Evolutionary conservation across 148 eudicot genomes (phyloP).

Genomic region (Rhododendron ovatum): DNA sequence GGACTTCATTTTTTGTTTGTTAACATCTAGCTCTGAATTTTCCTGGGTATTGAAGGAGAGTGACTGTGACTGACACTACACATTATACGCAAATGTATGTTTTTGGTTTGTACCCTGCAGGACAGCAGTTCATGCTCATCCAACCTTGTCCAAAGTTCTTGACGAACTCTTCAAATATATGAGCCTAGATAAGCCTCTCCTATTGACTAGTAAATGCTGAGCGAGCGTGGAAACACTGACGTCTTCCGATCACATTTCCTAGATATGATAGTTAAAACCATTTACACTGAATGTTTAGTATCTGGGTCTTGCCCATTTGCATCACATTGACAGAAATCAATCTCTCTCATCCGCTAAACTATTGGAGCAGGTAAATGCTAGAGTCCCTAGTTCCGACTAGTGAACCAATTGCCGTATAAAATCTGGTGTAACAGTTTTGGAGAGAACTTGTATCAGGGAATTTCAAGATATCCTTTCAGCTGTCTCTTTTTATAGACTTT

Average conservation of each 20-base stretch:
- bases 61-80: too few species aligned
- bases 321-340: background rate
- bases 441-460: conserved; percentile 22
- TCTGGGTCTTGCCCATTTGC: background rate
- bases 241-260: background rate
- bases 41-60: too few species aligned
- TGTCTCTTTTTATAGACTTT: too few species aligned
- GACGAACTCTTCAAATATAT: conserved; percentile 48
- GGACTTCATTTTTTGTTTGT: too few species aligned
- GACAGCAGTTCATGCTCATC: conserved; percentile 95
- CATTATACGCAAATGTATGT: background rate
- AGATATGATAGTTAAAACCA: background rate
- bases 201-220: background rate
- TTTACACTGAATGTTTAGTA: background rate
- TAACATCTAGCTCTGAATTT: too few species aligned
- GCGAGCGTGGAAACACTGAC: background rate
- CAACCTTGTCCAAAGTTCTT: conserved; percentile 82
- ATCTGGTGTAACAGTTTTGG: conserved; percentile 16
- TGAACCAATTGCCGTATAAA: conserved; percentile 56
- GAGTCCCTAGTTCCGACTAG: conserved; percentile 29
- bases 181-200: conserved; percentile 54
- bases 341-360: background rate
- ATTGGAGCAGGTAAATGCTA: conserved; percentile 50
- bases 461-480: background rate
- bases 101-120: conserved; percentile 28